Evolutionary conservation across 2,329 filamentous ascomycete genomes (phyloP).

Genomic region (Sclerotinia minor): DNA sequence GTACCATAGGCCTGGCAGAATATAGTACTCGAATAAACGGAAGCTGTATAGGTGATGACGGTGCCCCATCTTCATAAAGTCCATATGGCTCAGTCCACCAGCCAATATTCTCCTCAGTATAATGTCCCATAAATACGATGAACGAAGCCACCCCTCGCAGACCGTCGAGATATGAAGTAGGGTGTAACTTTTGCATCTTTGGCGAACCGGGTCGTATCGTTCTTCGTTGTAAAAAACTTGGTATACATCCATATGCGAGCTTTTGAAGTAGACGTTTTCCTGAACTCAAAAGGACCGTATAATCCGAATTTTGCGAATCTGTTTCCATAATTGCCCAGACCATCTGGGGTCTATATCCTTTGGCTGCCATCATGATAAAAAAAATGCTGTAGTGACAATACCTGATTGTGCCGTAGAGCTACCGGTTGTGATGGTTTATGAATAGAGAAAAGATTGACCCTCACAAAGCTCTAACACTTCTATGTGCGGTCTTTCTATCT

Average conservation of each 20-base stretch:
- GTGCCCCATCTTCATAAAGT: conserved; percentile 39
- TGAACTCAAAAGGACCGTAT: conserved; percentile 31
- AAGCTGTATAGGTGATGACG: conserved; percentile 47
- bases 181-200: conserved; percentile 40
- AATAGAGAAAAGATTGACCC: background rate
- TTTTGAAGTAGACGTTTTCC: conserved; percentile 33
- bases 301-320: conserved; percentile 27
- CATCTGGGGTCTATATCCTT: conserved; percentile 11
- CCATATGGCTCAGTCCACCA: conserved; percentile 41
- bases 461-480: conserved; percentile 9
- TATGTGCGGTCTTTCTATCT: background rate
- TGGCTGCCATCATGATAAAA: conserved; percentile 10
- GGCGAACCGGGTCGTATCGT: conserved; percentile 34
- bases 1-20: conserved; percentile 51
- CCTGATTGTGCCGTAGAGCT: conserved; percentile 15
- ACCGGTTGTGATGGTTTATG: background rate
- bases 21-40: conserved; percentile 48
- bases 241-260: conserved; percentile 38
- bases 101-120: conserved; percentile 47
- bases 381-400: conserved; percentile 6
- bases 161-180: conserved; percentile 49
- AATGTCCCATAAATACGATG: conserved; percentile 51
- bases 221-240: conserved; percentile 41
- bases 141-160: conserved; percentile 52
- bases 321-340: conserved; percentile 19